These are phyloP conservation scores for Mycena capillaripes DNA, from an alignment of 768 basidiomycete species.

Conservation along the genomic window DNA sequence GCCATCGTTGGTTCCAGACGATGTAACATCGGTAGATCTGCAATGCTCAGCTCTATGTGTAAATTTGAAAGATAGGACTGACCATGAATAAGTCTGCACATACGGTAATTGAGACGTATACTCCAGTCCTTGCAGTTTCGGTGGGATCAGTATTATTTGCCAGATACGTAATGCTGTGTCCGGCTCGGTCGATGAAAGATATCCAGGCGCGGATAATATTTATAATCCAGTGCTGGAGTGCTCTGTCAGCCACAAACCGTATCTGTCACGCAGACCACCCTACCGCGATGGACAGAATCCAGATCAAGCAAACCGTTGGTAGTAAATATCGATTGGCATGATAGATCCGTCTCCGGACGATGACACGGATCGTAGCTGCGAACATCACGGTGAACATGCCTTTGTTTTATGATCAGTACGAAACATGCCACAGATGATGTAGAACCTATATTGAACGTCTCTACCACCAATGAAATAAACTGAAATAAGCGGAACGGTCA, in stretches of 20 bases:
- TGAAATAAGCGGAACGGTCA: neutral
- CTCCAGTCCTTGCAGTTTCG: too few relatives aligned
- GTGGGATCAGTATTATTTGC: too few relatives aligned
- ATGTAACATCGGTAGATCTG: neutral
- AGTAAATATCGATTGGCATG: neutral
- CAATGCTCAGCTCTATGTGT: too few relatives aligned
- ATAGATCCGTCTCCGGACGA: neutral
- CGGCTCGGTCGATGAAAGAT: too few relatives aligned
- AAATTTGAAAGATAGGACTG: too few relatives aligned
- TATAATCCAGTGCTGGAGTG: too few relatives aligned
- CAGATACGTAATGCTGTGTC: too few relatives aligned
- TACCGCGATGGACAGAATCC: neutral
- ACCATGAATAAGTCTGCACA: too few relatives aligned
- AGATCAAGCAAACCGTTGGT: neutral
- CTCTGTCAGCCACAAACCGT: too few relatives aligned
- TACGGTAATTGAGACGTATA: too few relatives aligned
- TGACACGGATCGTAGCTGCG: neutral
- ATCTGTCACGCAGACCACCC: too few relatives aligned
- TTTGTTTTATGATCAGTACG: neutral
- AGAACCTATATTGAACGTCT: neutral
- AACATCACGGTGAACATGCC: neutral
- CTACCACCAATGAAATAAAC: neutral
- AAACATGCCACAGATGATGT: neutral
- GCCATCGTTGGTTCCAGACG: neutral
- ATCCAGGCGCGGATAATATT: too few relatives aligned